Conservation (phyloP, 805 yeast genomes). For the Kurtzmaniella cleridarum region DNA sequence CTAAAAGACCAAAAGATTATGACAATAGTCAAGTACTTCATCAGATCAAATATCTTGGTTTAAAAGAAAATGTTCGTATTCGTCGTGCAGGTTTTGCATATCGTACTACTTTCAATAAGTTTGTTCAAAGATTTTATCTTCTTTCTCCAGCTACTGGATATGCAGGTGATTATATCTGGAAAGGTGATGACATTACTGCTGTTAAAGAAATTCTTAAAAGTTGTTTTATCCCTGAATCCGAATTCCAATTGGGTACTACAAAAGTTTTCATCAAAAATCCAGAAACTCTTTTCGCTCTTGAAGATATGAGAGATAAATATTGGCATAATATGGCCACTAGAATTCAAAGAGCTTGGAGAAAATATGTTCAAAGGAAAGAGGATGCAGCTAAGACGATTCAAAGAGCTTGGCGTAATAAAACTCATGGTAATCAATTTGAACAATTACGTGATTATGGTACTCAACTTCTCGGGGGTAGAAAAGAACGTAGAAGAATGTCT, state of each 20-base stretch:
- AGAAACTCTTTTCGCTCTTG: slow-evolving; percentile 91
- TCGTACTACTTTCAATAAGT: slow-evolving; percentile 93
- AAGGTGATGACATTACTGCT: slow-evolving; percentile 49
- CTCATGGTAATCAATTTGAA: slow-evolving; percentile 76
- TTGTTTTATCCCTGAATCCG: slow-evolving; percentile 66
- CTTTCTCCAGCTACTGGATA: slow-evolving; percentile 87
- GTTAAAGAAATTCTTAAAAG: slow-evolving; percentile 45
- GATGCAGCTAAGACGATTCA: slow-evolving; percentile 84
- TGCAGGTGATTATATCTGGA: slow-evolving; percentile 69
- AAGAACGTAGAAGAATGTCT: slow-evolving; percentile 87
- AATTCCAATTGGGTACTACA: slow-evolving; percentile 87
- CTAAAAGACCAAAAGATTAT: slow-evolving; percentile 84
- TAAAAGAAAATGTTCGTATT: slow-evolving; percentile 94
- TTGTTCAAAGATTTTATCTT: slow-evolving; percentile 88
- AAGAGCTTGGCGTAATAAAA: slow-evolving; percentile 73
- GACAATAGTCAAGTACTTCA: slow-evolving; percentile 87
- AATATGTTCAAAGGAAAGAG: slow-evolving; percentile 70
- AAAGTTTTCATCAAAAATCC: slow-evolving; percentile 96
- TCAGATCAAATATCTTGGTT: slow-evolving; percentile 91
- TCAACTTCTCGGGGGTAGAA: slow-evolving; percentile 60
- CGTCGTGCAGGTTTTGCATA: slow-evolving; percentile 99
- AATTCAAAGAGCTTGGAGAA: slow-evolving; percentile 95
- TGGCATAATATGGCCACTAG: slow-evolving; percentile 99
- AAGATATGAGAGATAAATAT: slow-evolving; percentile 92
- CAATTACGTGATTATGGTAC: slow-evolving; percentile 84